Evolutionary conservation across 75 land plant species (phyloP), one percentile per base, ranked within the genome.

Genomic region (Azolla pinnata): DNA sequence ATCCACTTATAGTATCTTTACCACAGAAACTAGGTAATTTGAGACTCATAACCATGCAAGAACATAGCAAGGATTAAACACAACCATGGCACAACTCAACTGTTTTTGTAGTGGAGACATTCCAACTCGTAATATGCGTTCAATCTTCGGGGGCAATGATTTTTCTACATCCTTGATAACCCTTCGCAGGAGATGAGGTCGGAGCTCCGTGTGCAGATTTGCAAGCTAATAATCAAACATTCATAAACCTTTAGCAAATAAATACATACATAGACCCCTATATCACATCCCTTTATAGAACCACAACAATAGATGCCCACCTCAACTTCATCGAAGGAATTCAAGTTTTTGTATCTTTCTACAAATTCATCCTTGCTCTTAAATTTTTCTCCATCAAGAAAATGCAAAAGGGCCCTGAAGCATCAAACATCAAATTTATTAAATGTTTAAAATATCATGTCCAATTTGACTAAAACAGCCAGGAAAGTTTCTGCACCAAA

Each of bases 91-190:
- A 28, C 10, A 38, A 46, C 23, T 26, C 25, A 52, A 95, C 99
- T 84, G 99, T 63, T 84, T 95, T 76, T 95, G 99, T 31, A 95
- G 84, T 29, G 99, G 99, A 60, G 99, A 83, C 99, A 95, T 95
- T 61, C 92, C 99, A 59, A 95, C 97, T 65, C 99, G 53, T 49
- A 95, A 80, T 44, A 95, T 90, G 14, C 99, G 91, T 64, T 95
- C 99, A 53, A 95, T 86, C 74, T 95, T 95, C 25, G 99, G 91
- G 42, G 99, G 99, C 80, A 95, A 74, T 57, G 99, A 95, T 65
- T 90, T 95, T 80, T 95, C 99, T 16, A 95, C 99, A 76, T 95
- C 99, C 61, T 90, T 95, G 32, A 95, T 95, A 25, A 90, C 92
- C 69, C 99, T 83, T 46, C 99, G 79, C 20, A 95, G 79, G 65